Base-by-base conservation (phyloP, 192 early-diverging fungal genomes). In the Mortierella alpina region DNA sequence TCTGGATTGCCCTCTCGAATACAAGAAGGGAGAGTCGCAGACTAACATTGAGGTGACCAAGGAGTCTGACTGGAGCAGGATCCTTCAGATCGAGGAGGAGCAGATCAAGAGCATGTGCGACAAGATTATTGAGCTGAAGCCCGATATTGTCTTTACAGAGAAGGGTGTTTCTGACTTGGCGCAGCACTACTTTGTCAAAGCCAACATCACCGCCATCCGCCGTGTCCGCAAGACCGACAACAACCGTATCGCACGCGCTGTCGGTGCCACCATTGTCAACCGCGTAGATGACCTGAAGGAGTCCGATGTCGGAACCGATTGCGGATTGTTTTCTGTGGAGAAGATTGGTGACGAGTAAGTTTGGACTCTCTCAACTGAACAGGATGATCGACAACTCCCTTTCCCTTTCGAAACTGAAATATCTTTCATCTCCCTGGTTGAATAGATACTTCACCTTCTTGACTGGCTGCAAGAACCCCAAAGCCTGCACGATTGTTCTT, bases 1-100 rank as follows among this genome's bases (percentile, higher is more conserved):
- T 52, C 87, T 99, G 59, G 98, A 99, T 89, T 99, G 98, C 85
- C 97, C 97, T 40, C 90, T 99, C 56, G 98, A 99, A 84, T 99
- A 99, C 93, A 99, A 99, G 88, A 99, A 99, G 91, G 98, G 98
- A 65, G 98, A 98, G 86, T 98, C 96, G 50, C 98, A 99, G 87
- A 99, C 98, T 41, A 95, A 97, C 80, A 96, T 98, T 76, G 98
- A 99, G 85, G 95, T 99, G 63, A 93, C 93, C 66, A 95, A 97
- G 84, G 98, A 99, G 82, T 87, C 91, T 41, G 96, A 99, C 86
- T 99, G 98, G 98, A 87, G 93, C 65, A 89, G 98, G 41, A 90
- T 99, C 53, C 85, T 99, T 77, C 92, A 98, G 84, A 99, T 99
- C 72, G 98, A 99, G 86, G 98, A 99, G 88, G 97, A 99, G 86